Evolutionary conservation across 2,329 filamentous ascomycete genomes (phyloP), one percentile per base, ranked within the genome.

Genomic region (Penicillium sp.): DNA sequence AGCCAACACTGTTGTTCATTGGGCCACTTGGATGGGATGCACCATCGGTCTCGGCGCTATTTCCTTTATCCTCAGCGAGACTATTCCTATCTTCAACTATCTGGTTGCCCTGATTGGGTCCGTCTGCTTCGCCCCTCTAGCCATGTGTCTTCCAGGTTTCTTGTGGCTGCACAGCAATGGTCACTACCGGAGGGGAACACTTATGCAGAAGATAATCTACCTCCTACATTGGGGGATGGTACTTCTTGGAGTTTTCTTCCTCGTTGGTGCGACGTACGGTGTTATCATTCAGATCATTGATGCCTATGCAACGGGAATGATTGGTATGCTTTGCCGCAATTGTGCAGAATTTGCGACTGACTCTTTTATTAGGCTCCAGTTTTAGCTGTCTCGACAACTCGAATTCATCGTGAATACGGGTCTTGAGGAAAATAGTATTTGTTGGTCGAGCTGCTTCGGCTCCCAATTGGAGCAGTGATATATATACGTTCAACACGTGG

Each of bases 31-130:
- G 76, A 60, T 78, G 2, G 61, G 67, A n/a, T 72, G 70, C 48
- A 75, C 71, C 0, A 60, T 69, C 29, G 62, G 60, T 1, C 64
- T 78, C 17, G 65, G 64, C 1, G 53, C 69, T 9, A 55, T 75
- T 13, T 64, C 72, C 13, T 79, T 75, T 56, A 63, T 79, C 48
- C 65, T 79, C 8, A 75, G 76, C 1, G 68, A 72, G 29, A 73
- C 71, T 1, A 75, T 79, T 22, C 76, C 76, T 0, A 75, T 78
- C 46, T 78, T 78, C 66, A 75, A 75, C 54, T 77, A 72, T 53
- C 51, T 78, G 24, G 58, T 77, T n/a, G 69, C 72, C 10, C 57
- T 79, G 32, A 71, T 72, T 1, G 75, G 75, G 19, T 70, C 69
- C 19, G 42, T 78, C 15, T 75, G 72, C 39, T 77, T 77, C 53